Evolutionary conservation across 352 stramenopile genomes (phyloP), one percentile per base, ranked within the genome.

Genomic region (Phytophthora parvispora): DNA sequence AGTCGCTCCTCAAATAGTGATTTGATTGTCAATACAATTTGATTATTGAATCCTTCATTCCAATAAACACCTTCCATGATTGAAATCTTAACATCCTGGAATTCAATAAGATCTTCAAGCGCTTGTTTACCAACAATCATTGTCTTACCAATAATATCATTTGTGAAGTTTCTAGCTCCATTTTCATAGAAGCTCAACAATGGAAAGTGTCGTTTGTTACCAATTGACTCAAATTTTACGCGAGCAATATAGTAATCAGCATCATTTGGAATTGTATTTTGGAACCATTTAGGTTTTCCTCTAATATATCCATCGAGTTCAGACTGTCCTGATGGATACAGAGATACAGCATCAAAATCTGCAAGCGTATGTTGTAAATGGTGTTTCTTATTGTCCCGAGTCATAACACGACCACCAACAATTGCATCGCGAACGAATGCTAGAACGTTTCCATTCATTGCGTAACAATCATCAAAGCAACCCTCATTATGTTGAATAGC

Each of bases 341-440:
- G n/a, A 47, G 38, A 24, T 47, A 47, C 38, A 47, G 38, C 32
- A 38, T 47, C 38, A 24, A 22, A 20, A 47, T 47, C 38, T 24
- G 16, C 38, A 24, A 47, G 38, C 38, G 20, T 24, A 47, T 24
- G n/a, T 47, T 20, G 15, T 47, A 24, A 24, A 24, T 47, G 38
- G n/a, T 47, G 38, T 47, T 20, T 20, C 15, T 24, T 18, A 24
- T 47, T 47, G 38, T 47, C 38, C 10, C 38, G 7, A n/a, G 32
- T 40, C 32, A 40, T 40, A 13, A 7, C 7, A 13, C 32, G 15
- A 20, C 38, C 38, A 24, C 38, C 38, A 24, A 47, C 38, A 47
- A 47, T 47, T 20, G 38, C 38, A 47, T 47, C n/a, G n/a, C 38
- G 38, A 47, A 47, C 38, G n/a, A 47, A 47, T 47, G 38, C 38